Conservation (phyloP, 768 basidiomycete species). For the Rhodotorula sphaerocarpa region DNA sequence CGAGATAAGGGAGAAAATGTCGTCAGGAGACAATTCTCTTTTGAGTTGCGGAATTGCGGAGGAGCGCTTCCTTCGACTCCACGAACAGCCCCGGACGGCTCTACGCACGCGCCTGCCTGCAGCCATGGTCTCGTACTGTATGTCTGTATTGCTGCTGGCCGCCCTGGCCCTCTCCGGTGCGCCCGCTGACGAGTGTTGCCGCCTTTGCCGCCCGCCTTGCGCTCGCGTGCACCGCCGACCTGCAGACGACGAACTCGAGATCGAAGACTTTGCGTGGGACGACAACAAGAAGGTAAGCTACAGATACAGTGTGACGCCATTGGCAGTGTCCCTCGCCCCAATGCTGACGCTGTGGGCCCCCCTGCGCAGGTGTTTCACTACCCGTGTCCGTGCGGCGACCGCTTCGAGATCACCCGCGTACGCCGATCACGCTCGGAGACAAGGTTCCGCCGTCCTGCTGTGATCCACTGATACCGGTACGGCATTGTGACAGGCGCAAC, state of each 20-base stretch:
- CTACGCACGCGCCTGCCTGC: too few relatives aligned
- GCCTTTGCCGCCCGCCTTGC: too few relatives aligned
- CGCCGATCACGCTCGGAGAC: neutral
- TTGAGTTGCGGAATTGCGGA: too few relatives aligned
- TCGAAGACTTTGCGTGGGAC: slow-evolving; percentile 94
- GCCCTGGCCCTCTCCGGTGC: too few relatives aligned
- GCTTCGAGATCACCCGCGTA: slow-evolving; percentile 71
- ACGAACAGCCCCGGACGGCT: too few relatives aligned
- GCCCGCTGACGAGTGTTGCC: too few relatives aligned
- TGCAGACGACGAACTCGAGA: slow-evolving; percentile 85
- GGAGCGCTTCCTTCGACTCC: too few relatives aligned
- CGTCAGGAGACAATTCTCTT: too few relatives aligned
- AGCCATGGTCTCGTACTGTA: slow-evolving; percentile 34
- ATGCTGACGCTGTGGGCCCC: neutral
- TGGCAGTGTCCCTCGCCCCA: neutral
- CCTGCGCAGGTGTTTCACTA: slow-evolving; percentile 68
- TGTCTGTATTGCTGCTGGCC: too few relatives aligned
- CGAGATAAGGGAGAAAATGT: too few relatives aligned
- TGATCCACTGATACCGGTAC: neutral
- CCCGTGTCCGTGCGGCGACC: slow-evolving; percentile 94
- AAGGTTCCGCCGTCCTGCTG: too few relatives aligned
- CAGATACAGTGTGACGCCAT: neutral
- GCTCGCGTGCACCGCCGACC: too few relatives aligned
- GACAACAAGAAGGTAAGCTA: slow-evolving; percentile 47
- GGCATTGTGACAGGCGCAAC: slow-evolving; percentile 55